Conservation (phyloP, 2,329 filamentous ascomycete genomes). For the Verticillium alfalfae region DNA sequence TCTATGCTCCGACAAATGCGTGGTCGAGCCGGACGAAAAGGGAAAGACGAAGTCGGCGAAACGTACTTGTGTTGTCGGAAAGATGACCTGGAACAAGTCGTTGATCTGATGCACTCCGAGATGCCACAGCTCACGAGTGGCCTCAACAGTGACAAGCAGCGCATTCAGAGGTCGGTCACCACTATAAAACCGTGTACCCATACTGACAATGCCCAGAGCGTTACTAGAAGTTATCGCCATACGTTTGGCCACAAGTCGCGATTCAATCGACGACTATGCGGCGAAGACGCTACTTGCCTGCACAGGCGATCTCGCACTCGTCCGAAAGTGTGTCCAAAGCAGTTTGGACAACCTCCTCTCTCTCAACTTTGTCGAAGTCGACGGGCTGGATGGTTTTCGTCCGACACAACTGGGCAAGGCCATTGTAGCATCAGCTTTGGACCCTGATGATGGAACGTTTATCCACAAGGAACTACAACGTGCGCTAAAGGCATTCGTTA, state of each 20-base stretch:
- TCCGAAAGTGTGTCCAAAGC: slow-evolving; percentile 48
- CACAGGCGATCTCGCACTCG: slow-evolving; percentile 42
- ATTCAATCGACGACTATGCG: slow-evolving; percentile 63
- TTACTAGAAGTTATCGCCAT: slow-evolving; percentile 67
- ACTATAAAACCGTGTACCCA: too few relatives aligned
- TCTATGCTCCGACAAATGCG: slow-evolving; percentile 79
- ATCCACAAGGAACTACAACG: slow-evolving; percentile 63
- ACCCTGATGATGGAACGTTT: slow-evolving; percentile 71
- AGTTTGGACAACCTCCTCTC: slow-evolving; percentile 53
- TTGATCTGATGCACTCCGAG: slow-evolving; percentile 66
- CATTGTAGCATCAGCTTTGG: slow-evolving; percentile 65
- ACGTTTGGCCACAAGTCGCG: slow-evolving; percentile 58
- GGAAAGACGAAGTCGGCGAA: slow-evolving; percentile 72
- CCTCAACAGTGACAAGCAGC: slow-evolving; percentile 59
- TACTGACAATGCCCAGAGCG: slow-evolving; percentile 40
- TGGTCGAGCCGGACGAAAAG: slow-evolving; percentile 71
- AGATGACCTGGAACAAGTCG: slow-evolving; percentile 62
- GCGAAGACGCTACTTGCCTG: slow-evolving; percentile 61
- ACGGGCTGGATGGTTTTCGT: slow-evolving; percentile 45
- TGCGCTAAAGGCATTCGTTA: slow-evolving; percentile 67
- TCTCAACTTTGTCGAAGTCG: slow-evolving; percentile 48
- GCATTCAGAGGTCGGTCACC: slow-evolving; percentile 56
- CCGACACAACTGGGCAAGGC: slow-evolving; percentile 64
- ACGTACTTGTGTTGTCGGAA: slow-evolving; percentile 71
- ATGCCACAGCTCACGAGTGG: slow-evolving; percentile 66